These are phyloP conservation scores for Porcisia deanei DNA, from an alignment of 208 protist species.

Conservation along the genomic window DNA sequence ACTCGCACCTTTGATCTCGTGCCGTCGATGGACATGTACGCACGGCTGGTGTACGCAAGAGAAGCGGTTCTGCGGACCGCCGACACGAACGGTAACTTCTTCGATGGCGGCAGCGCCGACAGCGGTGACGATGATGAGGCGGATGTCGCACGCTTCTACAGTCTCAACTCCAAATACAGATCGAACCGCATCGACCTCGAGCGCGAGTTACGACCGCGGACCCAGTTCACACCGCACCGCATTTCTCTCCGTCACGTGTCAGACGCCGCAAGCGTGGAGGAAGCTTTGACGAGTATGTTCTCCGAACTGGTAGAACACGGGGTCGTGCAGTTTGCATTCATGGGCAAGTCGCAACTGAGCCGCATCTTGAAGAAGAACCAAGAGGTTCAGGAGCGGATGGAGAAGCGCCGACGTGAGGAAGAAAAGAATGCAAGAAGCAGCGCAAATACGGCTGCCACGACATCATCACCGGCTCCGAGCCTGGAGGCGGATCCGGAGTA, in stretches of 20 bases:
- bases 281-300: slow-evolving; percentile 21
- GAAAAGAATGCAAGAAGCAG: neutral
- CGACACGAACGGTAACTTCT: slow-evolving; percentile 3
- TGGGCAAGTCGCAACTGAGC: slow-evolving; percentile 16
- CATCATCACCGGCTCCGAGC: neutral
- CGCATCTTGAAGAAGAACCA: slow-evolving; percentile 12
- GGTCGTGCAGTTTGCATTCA: slow-evolving; percentile 22
- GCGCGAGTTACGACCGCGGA: slow-evolving; percentile 18
- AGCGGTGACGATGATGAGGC: neutral
- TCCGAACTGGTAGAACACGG: slow-evolving; percentile 15
- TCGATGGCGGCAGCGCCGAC: neutral
- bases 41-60: slow-evolving; percentile 24
- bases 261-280: slow-evolving; percentile 16
- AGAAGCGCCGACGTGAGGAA: slow-evolving; percentile 1
- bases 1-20: slow-evolving; percentile 18
- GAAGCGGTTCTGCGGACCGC: slow-evolving; percentile 19
- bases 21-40: slow-evolving; percentile 39
- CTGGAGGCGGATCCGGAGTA: slow-evolving; percentile 22
- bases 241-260: slow-evolving; percentile 17
- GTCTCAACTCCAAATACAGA: slow-evolving; percentile 16
- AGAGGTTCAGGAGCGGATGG: slow-evolving; percentile 1
- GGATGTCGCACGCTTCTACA: slow-evolving; percentile 19
- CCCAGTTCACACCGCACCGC: slow-evolving; percentile 17
- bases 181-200: slow-evolving; percentile 12
- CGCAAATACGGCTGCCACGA: neutral